phyloP scores from a whole-genome alignment of 352 stramenopile genomes.

The Phytophthora cryptogea region DNA sequence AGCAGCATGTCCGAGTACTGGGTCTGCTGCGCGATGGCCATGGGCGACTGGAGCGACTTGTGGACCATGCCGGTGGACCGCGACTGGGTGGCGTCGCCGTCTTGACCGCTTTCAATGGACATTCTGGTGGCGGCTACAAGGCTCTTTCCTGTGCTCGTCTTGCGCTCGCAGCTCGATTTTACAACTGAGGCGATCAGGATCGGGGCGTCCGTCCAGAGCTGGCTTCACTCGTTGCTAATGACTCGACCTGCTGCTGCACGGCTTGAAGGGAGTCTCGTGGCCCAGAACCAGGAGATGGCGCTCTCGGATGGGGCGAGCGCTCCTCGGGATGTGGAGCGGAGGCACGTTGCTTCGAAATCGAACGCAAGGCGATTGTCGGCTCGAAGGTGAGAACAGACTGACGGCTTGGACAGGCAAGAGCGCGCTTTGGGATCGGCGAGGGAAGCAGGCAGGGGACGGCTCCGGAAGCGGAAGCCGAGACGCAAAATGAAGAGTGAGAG shows the following conservation, averaged over 20 bases:
- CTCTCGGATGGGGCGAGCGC: slow-evolving; percentile 27
- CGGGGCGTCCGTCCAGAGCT: slow-evolving; percentile 15
- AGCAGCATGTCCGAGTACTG: slow-evolving; percentile 61
- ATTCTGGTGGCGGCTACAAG: slow-evolving; percentile 19
- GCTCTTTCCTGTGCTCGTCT: slow-evolving; percentile 11
- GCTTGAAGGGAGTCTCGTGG: slow-evolving; percentile 36
- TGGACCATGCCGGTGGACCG: slow-evolving; percentile 8
- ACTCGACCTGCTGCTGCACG: slow-evolving; percentile 23
- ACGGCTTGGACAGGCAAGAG: slow-evolving; percentile 19
- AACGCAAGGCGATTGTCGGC: slow-evolving; percentile 17
- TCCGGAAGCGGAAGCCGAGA: slow-evolving; percentile 1
- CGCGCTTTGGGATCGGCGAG: slow-evolving; percentile 25
- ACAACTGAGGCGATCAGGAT: slow-evolving; percentile 39
- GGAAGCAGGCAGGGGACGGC: neutral
- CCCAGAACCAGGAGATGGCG: slow-evolving; percentile 25
- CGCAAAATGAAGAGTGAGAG: slow-evolving; percentile 41
- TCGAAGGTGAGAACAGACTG: slow-evolving; percentile 25
- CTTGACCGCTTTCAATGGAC: slow-evolving; percentile 51
- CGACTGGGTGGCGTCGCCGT: slow-evolving; percentile 22
- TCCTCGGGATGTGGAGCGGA: slow-evolving; percentile 38
- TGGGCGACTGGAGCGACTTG: slow-evolving; percentile 22
- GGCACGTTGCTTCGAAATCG: slow-evolving; percentile 34
- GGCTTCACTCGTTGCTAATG: slow-evolving; percentile 30
- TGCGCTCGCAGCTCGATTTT: slow-evolving; percentile 22
- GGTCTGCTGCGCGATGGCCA: slow-evolving; percentile 29